A percentile compares a stretch with the other conserved stretches of the same genome.
phyloP scores from a whole-genome alignment of 805 yeast genomes.

The Cyberlindnera samutprakarnensis region DNA sequence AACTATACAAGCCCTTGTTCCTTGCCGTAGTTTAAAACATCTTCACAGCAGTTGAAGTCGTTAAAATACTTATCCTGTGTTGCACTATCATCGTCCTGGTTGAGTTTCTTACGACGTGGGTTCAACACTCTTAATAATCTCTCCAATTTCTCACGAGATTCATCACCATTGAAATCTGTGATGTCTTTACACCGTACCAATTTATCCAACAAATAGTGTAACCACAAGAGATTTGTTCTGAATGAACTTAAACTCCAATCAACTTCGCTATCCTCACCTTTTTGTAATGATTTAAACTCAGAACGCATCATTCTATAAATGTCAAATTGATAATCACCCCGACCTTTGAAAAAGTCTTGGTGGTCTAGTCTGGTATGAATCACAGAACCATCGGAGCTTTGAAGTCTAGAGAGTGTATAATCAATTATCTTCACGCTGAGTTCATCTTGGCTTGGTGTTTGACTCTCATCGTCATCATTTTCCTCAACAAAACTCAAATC shows the following conservation, averaged over 20 bases:
- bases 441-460: constrained; percentile 9
- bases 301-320: constrained; percentile 51
- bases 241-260: constrained; percentile 43
- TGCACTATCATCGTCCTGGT: constrained; percentile 4
- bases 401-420: constrained; percentile 47
- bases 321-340: constrained; percentile 55
- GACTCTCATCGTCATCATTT: constrained; percentile 5
- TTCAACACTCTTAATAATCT: constrained; percentile 27
- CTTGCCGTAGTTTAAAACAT: constrained; percentile 11
- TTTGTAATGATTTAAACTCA: constrained; percentile 10
- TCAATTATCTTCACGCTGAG: constrained; percentile 46
- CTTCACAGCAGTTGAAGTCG: constrained; percentile 21
- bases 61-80: constrained; percentile 16
- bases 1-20: not conserved
- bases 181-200: constrained; percentile 36
- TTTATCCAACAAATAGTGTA: constrained; percentile 50
- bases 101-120: constrained; percentile 24
- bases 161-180: constrained; percentile 17
- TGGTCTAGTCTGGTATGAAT: constrained; percentile 54
- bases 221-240: constrained; percentile 54
- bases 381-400: constrained; percentile 19
- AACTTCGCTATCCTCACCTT: constrained; percentile 19
- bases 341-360: constrained; percentile 53
- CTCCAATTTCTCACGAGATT: constrained; percentile 21
- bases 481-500: constrained; percentile 17